Conservation (phyloP, 2,329 filamentous ascomycete genomes). For the Alternaria sp. region DNA sequence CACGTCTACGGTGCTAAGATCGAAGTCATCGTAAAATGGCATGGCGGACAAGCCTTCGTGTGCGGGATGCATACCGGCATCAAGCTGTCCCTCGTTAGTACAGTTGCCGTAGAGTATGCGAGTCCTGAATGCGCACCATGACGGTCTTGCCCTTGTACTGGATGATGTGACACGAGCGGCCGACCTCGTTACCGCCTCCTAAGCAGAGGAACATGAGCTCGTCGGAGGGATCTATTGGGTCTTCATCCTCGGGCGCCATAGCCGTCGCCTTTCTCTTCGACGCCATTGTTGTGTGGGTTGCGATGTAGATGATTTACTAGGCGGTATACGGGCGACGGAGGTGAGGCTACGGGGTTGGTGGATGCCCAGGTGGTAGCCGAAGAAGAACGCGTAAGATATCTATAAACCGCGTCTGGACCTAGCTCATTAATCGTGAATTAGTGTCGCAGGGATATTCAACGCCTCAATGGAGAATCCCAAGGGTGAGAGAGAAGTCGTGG, state of each 20-base stretch:
- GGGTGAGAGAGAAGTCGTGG: background rate
- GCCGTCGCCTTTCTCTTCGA: conserved; percentile 87
- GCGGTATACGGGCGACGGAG: background rate
- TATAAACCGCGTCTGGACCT: background rate
- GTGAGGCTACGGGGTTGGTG: conserved; percentile 2
- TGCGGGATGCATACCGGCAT: conserved; percentile 95
- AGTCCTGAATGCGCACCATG: conserved; percentile 70
- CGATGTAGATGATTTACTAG: background rate
- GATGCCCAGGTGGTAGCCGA: background rate
- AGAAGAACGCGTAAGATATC: conserved; percentile 5
- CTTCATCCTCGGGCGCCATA: conserved; percentile 78
- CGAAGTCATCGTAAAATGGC: conserved; percentile 98
- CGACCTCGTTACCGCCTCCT: conserved; percentile 96
- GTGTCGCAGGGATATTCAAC: background rate
- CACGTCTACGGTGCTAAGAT: conserved; percentile 95
- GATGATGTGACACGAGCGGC: conserved; percentile 94
- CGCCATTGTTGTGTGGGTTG: conserved; percentile 68
- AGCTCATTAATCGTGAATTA: conserved; percentile 9
- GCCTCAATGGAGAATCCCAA: background rate
- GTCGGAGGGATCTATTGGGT: conserved; percentile 90
- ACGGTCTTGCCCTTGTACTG: conserved; percentile 99
- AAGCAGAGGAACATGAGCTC: conserved; percentile 93
- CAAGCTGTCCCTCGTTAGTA: conserved; percentile 67
- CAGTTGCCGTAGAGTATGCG: background rate
- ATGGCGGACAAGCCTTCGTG: conserved; percentile 93